These are phyloP conservation scores for Panicum miliaceum DNA, from an alignment of 176 grass and related monocot species.

Conservation along the genomic window DNA sequence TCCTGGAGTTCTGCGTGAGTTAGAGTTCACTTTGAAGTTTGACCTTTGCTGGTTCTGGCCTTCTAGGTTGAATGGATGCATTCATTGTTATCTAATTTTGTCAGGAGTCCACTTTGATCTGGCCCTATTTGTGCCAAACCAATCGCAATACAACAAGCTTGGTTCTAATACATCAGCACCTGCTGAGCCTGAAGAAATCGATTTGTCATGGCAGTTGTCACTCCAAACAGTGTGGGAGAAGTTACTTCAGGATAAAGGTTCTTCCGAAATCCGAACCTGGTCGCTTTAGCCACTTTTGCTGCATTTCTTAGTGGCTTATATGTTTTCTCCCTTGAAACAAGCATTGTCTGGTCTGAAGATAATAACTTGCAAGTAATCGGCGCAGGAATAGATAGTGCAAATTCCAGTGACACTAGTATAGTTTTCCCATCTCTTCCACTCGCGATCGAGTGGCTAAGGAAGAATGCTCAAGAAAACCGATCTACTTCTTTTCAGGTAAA, in stretches of 20 bases:
- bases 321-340: constrained; percentile 29
- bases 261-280: background rate
- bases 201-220: constrained; percentile 88
- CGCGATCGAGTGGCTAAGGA: constrained; percentile 82
- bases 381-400: constrained; percentile 54
- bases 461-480: constrained; percentile 52
- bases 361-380: constrained; percentile 17
- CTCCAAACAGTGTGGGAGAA: constrained; percentile 90
- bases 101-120: constrained; percentile 76
- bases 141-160: constrained; percentile 88
- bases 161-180: constrained; percentile 72
- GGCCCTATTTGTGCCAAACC: constrained; percentile 95
- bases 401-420: constrained; percentile 46
- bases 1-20: background rate
- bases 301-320: background rate
- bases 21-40: background rate
- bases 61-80: constrained; percentile 2
- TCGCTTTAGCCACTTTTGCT: constrained; percentile 17
- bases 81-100: constrained; percentile 30
- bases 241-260: constrained; percentile 70
- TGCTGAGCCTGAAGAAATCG: constrained; percentile 75
- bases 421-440: constrained; percentile 78
- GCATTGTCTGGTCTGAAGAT: background rate
- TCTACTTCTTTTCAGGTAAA: constrained; percentile 71
- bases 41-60: background rate